These are phyloP conservation scores for Colletotrichum filicis DNA, from an alignment of 2,329 filamentous ascomycete genomes.

Conservation along the genomic window DNA sequence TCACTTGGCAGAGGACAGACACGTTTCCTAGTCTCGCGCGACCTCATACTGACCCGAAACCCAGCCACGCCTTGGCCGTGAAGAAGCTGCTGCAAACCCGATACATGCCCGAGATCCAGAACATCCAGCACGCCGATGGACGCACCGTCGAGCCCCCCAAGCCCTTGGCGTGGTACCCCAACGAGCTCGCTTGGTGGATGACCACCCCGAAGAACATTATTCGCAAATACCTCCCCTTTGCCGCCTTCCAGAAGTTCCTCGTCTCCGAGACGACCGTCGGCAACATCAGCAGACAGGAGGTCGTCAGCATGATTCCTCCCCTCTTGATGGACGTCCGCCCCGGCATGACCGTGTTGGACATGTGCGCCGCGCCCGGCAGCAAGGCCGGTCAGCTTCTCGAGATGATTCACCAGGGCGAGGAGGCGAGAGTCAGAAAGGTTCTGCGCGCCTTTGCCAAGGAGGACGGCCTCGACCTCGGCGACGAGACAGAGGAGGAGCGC, in stretches of 20 bases:
- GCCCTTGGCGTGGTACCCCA: slow-evolving; percentile 91
- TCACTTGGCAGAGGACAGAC: not conserved
- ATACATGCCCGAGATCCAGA: slow-evolving; percentile 91
- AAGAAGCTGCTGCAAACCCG: slow-evolving; percentile 87
- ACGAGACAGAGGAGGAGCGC: slow-evolving; percentile 58
- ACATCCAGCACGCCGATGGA: slow-evolving; percentile 85
- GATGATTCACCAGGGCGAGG: slow-evolving; percentile 92
- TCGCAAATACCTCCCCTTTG: slow-evolving; percentile 92
- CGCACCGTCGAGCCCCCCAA: slow-evolving; percentile 83
- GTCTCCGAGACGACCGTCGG: slow-evolving; percentile 97
- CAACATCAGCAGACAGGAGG: slow-evolving; percentile 97
- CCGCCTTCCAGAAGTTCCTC: slow-evolving; percentile 96
- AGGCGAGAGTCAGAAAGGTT: slow-evolving; percentile 81
- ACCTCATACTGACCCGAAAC: slow-evolving; percentile 3
- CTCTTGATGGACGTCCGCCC: slow-evolving; percentile 91
- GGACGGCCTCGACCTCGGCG: slow-evolving; percentile 64
- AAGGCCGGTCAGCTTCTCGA: slow-evolving; percentile 96
- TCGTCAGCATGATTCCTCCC: slow-evolving; percentile 98
- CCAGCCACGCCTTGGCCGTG: slow-evolving; percentile 89
- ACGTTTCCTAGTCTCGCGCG: too few species aligned
- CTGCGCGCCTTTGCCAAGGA: slow-evolving; percentile 72
- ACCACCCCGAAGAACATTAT: slow-evolving; percentile 97
- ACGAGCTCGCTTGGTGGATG: slow-evolving; percentile 96
- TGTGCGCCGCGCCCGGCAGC: slow-evolving; percentile 96
- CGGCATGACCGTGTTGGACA: slow-evolving; percentile 92